Evolutionary conservation across 768 basidiomycete genomes (phyloP).

Genomic region (Podaxis sp.): DNA sequence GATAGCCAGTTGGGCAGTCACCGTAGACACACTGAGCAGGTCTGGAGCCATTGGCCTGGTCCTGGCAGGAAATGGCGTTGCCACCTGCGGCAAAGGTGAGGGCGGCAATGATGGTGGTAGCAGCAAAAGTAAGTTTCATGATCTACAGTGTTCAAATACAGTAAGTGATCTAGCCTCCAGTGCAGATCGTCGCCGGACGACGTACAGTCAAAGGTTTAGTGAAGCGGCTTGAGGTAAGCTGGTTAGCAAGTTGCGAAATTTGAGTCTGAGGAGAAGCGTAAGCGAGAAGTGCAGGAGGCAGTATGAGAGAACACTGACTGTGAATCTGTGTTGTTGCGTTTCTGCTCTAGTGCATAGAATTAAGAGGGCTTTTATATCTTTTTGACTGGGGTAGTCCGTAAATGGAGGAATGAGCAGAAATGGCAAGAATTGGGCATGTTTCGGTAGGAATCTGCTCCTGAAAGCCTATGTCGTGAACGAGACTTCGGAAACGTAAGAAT

Average conservation of each 20-base stretch:
- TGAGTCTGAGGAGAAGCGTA: not conserved
- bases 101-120: conserved; percentile 3
- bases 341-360: not conserved
- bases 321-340: not conserved
- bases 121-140: conserved; percentile 11
- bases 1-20: conserved; percentile 7
- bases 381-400: not conserved
- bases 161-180: not conserved
- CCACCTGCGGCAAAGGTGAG: conserved; percentile 8
- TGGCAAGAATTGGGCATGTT: not conserved
- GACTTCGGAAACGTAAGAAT: not conserved
- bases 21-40: conserved; percentile 12
- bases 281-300: not conserved
- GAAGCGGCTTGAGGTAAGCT: not conserved
- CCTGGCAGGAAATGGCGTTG: conserved; percentile 15
- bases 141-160: not conserved
- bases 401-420: not conserved
- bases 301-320: not conserved
- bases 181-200: not conserved
- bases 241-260: not conserved
- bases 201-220: not conserved
- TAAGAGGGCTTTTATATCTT: not conserved
- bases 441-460: not conserved
- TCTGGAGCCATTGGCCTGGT: conserved; percentile 2
- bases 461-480: not conserved